These are phyloP conservation scores for Fragilariopsis cylindrus DNA, from an alignment of 108 stramenopile genomes.

Conservation along the genomic window DNA sequence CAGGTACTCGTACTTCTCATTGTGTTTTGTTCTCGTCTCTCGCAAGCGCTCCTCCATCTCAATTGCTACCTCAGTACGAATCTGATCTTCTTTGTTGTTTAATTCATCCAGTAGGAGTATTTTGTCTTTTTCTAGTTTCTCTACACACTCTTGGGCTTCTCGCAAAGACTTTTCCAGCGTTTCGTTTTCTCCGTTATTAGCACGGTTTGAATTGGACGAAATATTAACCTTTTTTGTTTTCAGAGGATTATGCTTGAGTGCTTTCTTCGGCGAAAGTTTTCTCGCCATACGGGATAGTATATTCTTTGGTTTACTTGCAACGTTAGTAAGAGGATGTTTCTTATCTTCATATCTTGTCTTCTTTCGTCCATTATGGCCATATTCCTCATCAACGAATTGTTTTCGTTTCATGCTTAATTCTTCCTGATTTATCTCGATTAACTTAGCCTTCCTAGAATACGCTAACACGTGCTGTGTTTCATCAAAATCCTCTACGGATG, in stretches of 20 bases:
- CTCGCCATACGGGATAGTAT: slow-evolving; percentile 8
- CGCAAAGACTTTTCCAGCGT: slow-evolving; percentile 29
- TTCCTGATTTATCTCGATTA: slow-evolving; percentile 59
- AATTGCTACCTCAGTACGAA: slow-evolving; percentile 77
- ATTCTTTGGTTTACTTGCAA: slow-evolving; percentile 4
- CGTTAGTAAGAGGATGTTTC: not conserved
- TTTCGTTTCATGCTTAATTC: slow-evolving; percentile 58
- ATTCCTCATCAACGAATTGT: slow-evolving; percentile 41
- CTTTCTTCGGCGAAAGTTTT: slow-evolving; percentile 43
- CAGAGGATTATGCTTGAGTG: slow-evolving; percentile 4
- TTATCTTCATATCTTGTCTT: slow-evolving; percentile 17
- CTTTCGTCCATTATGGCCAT: slow-evolving; percentile 37
- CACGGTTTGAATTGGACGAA: not conserved
- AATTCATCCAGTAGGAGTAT: slow-evolving; percentile 52
- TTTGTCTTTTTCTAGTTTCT: slow-evolving; percentile 41
- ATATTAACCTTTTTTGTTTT: slow-evolving; percentile 7
- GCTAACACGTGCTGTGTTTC: slow-evolving; percentile 92
- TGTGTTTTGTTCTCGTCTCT: slow-evolving; percentile 59
- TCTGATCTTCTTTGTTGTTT: slow-evolving; percentile 51
- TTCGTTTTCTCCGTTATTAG: slow-evolving; percentile 31
- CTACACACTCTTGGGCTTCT: slow-evolving; percentile 27
- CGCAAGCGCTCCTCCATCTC: slow-evolving; percentile 70
- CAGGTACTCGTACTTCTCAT: slow-evolving; percentile 54
- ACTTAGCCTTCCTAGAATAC: slow-evolving; percentile 79
- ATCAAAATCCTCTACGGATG: slow-evolving; percentile 83